Base-by-base conservation (phyloP, 495 filamentous ascomycete species). In the Podospora pseudoanserina region DNA sequence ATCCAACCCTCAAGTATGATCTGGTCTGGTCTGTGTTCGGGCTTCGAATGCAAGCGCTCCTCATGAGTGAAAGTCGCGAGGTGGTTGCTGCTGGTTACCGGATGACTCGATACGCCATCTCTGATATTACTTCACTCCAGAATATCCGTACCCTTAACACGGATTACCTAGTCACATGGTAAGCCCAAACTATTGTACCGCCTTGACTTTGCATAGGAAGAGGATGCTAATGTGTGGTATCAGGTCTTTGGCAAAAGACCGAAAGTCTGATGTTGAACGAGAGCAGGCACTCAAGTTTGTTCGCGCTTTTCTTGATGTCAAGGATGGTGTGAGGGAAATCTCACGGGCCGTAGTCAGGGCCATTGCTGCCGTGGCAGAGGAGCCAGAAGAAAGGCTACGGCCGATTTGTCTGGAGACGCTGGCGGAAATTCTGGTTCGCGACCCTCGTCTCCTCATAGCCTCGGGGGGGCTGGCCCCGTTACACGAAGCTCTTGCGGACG, bases 261-360 rank as follows among this genome's bases (percentile, higher is more conserved):
- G 92, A 75, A 97, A 97, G 75, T 90, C 94, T 13, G 95, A 92
- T 75, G 92, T 99, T 58, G 95, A 99, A 79, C 88, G 95, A 60
- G 95, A 99, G 76, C 95, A 99, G 78, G 95, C 95, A 0, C 78
- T 99, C 70, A 99, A 99, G 76, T 97, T 99, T 79, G 91, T 97
- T 27, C 87, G 95, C 66, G 92, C 93, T 6, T 99, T 99, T 76
- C 82, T 99, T 27, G 96, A 98, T 70, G 92, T 99, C 71, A 97
- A 97, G 74, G 92, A 92, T 70, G 95, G 95, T 16, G 90, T 96
- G 5, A 84, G 84, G 59, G 95, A 99, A 75, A 87, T 99, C 63
- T 96, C 94, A 2, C 88, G 90, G 70, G 89, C 90, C 2, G 87
- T 99, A 28, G 87, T 96, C 16, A 86, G 95, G 57, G 92, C 93